Percentiles rank a stretch among this genome's conserved stretches.
phyloP scores from a whole-genome alignment of 2,329 filamentous ascomycete genomes.

The Cladophialophora exuberans region DNA sequence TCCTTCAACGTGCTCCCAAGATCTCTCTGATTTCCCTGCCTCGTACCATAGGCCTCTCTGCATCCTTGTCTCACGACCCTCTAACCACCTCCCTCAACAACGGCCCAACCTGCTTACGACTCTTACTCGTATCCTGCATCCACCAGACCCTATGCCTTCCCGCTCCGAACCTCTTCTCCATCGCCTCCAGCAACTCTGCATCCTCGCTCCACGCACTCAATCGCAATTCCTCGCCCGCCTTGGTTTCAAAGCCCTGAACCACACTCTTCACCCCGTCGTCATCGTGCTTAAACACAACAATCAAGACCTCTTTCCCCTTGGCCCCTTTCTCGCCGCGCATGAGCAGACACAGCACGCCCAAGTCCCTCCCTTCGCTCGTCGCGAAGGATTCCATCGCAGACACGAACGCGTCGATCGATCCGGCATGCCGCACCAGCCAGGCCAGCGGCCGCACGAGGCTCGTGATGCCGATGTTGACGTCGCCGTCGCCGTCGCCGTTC shows the following conservation, averaged over 20 bases:
- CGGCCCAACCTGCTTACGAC: constrained; percentile 66
- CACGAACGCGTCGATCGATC: constrained; percentile 31
- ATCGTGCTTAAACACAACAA: constrained; percentile 49
- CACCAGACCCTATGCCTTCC: constrained; percentile 55
- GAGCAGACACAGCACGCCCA: constrained; percentile 63
- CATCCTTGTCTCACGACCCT: constrained; percentile 1
- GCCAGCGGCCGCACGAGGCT: constrained; percentile 60
- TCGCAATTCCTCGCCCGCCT: constrained; percentile 46
- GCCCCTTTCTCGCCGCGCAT: constrained; percentile 59
- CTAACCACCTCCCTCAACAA: constrained; percentile 54
- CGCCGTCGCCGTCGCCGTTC: constrained; percentile 22
- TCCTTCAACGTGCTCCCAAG: no score
- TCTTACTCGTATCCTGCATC: constrained; percentile 60
- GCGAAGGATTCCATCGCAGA: constrained; percentile 50
- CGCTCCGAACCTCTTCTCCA: constrained; percentile 27
- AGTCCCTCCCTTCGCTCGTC: constrained; percentile 37
- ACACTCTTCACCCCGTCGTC: constrained; percentile 40
- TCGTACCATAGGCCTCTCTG: background rate
- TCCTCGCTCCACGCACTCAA: constrained; percentile 48
- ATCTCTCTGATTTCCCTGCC: background rate
- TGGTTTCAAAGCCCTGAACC: constrained; percentile 49
- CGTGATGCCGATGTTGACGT: constrained; percentile 59
- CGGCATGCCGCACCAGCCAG: constrained; percentile 57
- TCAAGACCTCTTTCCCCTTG: constrained; percentile 38
- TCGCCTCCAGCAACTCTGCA: constrained; percentile 39